Evolutionary conservation across 2,329 filamentous ascomycete species (phyloP), one percentile per base, ranked within the genome.

Genomic region (Rhexocercosporidium sp.): DNA sequence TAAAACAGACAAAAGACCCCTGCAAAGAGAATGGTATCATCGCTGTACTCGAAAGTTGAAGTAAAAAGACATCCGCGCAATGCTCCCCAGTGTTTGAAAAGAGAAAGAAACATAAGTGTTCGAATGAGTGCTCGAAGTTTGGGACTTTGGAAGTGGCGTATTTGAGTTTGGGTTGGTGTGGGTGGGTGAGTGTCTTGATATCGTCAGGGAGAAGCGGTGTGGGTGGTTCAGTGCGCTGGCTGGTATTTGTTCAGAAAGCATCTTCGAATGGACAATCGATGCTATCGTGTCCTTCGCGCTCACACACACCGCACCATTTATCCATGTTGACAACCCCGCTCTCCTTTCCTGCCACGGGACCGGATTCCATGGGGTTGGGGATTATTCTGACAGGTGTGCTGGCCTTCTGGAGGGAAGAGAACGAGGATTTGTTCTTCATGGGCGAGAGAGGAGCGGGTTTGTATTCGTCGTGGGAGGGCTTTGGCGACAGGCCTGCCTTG

Each of bases 291-390:
- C 96, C 96, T 76, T 99, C 96, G 69, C 93, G 89, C 83, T 99
- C 96, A 78, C 96, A 99, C 53, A 98, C 84, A 18, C 96, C 96
- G 80, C 96, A 99, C 96, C 96, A 99, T 81, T 97, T 97, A 69
- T 90, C 87, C 64, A 90, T 88, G 75, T 98, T 93, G 71, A 95
- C 84, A 56, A 92, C 82, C 0, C 92, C 91, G 64, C 89, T 93
- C 71, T 90, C 88, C 81, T 93, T 95, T 62, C 92, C 92, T 4
- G 92, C 90, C 27, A 93, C 86, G 1, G 92, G 90, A 1, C 88
- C 88, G 62, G 84, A 85, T 62, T 89, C 89, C 82, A 88, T 86
- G 8, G 85, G 86, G 74, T 88, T 90, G 3, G 88, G 87, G 60
- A 88, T 79, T 60, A 85, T 83, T 70, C 81, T 81, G 68, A 83